phyloP scores from a whole-genome alignment of 345 rosid genomes.

The Cardiospermum halicacabum region DNA sequence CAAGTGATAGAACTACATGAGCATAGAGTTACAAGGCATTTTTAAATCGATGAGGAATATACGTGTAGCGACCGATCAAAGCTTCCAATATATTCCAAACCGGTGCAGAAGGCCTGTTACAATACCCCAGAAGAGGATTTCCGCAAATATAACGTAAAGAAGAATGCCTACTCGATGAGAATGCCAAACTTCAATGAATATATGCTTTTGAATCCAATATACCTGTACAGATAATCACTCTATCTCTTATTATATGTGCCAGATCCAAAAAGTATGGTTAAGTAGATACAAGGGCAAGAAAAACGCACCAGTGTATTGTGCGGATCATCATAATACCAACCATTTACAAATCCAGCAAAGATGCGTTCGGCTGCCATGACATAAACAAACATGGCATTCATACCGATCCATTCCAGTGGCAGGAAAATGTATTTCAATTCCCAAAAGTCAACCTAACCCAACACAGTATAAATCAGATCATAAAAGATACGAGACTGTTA shows the following conservation, averaged over 20 bases:
- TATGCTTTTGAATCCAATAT: constrained; percentile 62
- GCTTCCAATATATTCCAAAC: constrained; percentile 69
- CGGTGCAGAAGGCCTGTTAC: constrained; percentile 54
- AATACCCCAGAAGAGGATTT: constrained; percentile 71
- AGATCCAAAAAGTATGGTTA: no score
- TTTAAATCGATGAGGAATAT: not conserved
- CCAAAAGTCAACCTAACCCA: constrained; percentile 61
- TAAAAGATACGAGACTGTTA: no score
- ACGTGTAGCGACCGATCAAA: constrained; percentile 21
- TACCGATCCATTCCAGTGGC: constrained; percentile 84
- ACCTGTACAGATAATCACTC: constrained; percentile 31
- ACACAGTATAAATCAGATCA: no score
- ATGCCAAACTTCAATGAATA: constrained; percentile 58
- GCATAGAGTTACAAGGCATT: not conserved
- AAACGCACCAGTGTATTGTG: constrained; percentile 55
- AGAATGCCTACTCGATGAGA: constrained; percentile 56
- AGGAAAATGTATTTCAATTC: constrained; percentile 40
- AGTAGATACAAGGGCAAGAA: not conserved
- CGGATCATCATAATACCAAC: constrained; percentile 78
- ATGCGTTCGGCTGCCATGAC: constrained; percentile 96
- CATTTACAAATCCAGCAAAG: constrained; percentile 79
- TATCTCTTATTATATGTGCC: no score
- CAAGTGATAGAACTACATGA: no score
- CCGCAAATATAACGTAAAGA: constrained; percentile 67
- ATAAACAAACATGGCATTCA: constrained; percentile 93